Evolutionary conservation across 495 filamentous ascomycete genomes (phyloP), one percentile per base, ranked within the genome.

Genomic region (Amorphotheca resinae): DNA sequence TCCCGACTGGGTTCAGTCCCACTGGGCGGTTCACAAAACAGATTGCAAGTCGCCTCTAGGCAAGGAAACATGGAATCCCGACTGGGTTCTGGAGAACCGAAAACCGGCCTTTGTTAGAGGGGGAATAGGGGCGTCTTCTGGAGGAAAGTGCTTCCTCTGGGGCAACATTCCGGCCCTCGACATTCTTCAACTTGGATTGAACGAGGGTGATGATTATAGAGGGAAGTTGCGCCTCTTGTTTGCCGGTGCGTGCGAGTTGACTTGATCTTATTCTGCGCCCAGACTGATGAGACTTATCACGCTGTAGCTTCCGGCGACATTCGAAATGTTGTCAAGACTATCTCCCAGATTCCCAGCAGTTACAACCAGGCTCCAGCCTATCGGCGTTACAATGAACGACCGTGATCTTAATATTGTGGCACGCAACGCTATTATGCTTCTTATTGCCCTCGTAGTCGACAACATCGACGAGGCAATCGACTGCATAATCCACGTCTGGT

Each of bases 361-460:
- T 67, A 61, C 38, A 46, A 21, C 4, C 28, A 48, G 0, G 14
- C 42, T n/a, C n/a, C n/a, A n/a, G n/a, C n/a, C n/a, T 0, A 40
- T 63, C 33, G 26, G 51, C 2, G 46, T 65, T 0, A 49, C 53
- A 0, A 28, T 73, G 2, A 73, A 71, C 41, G 68, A 75, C 39
- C 2, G 16, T n/a, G 62, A 70, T 15, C 35, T 63, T 22, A 53
- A 60, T 18, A 44, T 72, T 14, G 64, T 66, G 1, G 60, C 61
- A 7, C 59, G 67, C 0, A 75, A 72, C 46, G 34, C 53, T 7
- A 67, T 71, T 7, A 18, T 75, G 2, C 56, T 75, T 7, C 51
- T 73, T 5, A 33, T 62, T 11, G 58, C 59, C 9, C 28, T 46
- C 22, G 20, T 25, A n/a, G 35, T 41, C 11, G 18, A 45, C 4